A percentile compares a stretch with the other conserved stretches of the same genome.
phyloP scores from a whole-genome alignment of 257 asterid genomes.

The Catharanthus roseus region DNA sequence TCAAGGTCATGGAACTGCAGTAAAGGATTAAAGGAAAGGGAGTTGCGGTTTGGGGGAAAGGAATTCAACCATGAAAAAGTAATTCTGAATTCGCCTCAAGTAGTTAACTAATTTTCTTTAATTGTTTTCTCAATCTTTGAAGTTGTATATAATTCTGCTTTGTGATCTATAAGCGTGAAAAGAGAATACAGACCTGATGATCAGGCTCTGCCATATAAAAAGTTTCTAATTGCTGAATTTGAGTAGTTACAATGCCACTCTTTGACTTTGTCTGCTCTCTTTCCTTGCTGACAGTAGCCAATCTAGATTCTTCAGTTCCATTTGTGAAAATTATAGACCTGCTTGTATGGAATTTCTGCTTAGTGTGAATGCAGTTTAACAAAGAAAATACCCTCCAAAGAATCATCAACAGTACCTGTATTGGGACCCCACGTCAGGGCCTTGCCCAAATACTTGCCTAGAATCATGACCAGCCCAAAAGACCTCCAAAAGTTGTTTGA shows the following conservation, averaged over 20 bases:
- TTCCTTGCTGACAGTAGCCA: slow-evolving; percentile 87
- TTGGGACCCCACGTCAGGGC: slow-evolving; percentile 96
- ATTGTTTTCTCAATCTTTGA: background rate
- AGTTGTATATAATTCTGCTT: slow-evolving; percentile 7
- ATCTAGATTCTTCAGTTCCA: slow-evolving; percentile 82
- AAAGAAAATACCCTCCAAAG: slow-evolving; percentile 5
- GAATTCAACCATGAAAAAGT: background rate
- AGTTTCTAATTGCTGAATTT: slow-evolving; percentile 61
- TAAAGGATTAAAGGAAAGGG: background rate
- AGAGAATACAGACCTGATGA: slow-evolving; percentile 62
- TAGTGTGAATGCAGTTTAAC: background rate
- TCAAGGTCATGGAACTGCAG: no score
- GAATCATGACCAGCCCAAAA: slow-evolving; percentile 91
- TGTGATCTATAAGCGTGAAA: background rate
- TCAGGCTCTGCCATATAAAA: slow-evolving; percentile 89
- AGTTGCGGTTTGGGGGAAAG: background rate
- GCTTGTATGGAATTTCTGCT: slow-evolving; percentile 14
- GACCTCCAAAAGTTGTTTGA: slow-evolving; percentile 76
- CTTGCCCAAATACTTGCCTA: slow-evolving; percentile 97
- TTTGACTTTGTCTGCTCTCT: slow-evolving; percentile 86
- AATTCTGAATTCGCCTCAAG: background rate
- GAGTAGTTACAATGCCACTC: slow-evolving; percentile 76
- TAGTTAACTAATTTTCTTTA: background rate
- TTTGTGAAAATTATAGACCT: slow-evolving; percentile 88
- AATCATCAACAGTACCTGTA: slow-evolving; percentile 53